A percentile compares a stretch with the other conserved stretches of the same genome.
These are phyloP conservation scores for Ustilago hordei DNA, from an alignment of 1,284 basidiomycete genomes.

Conservation along the genomic window DNA sequence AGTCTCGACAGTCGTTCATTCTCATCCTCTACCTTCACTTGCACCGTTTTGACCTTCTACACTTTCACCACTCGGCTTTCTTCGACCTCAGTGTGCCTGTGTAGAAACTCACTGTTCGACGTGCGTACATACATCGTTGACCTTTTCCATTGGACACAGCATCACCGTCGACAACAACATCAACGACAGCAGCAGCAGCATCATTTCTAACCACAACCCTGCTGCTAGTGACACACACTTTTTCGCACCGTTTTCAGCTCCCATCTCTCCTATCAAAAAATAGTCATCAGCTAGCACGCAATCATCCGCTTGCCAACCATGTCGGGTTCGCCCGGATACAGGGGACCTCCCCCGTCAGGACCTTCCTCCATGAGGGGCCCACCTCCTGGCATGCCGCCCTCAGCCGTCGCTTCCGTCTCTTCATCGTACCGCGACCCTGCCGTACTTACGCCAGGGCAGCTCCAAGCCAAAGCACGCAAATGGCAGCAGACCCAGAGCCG, in stretches of 20 bases:
- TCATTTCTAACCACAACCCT: not conserved
- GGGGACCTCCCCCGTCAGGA: conserved; percentile 45
- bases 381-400: conserved; percentile 45
- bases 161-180: not conserved
- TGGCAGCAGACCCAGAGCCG: conserved; percentile 93
- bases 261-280: too few species aligned
- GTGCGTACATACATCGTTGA: not conserved
- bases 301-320: conserved; percentile 20
- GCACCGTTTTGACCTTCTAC: not conserved
- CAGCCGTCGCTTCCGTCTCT: conserved; percentile 21
- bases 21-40: not conserved
- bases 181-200: not conserved
- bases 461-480: conserved; percentile 88
- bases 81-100: not conserved
- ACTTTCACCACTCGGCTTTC: not conserved
- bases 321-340: conserved; percentile 57
- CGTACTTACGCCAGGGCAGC: conserved; percentile 79
- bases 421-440: conserved; percentile 52
- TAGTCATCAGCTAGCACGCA: not conserved
- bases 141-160: not conserved
- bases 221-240: not conserved
- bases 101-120: not conserved
- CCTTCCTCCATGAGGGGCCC: conserved; percentile 54
- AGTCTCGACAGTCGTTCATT: too few species aligned
- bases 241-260: not conserved